Percentiles rank a stretch among this genome's conserved stretches.
phyloP scores from a whole-genome alignment of 1,139 yeast species.

The Yamadazyma kanchanaburiensis region DNA sequence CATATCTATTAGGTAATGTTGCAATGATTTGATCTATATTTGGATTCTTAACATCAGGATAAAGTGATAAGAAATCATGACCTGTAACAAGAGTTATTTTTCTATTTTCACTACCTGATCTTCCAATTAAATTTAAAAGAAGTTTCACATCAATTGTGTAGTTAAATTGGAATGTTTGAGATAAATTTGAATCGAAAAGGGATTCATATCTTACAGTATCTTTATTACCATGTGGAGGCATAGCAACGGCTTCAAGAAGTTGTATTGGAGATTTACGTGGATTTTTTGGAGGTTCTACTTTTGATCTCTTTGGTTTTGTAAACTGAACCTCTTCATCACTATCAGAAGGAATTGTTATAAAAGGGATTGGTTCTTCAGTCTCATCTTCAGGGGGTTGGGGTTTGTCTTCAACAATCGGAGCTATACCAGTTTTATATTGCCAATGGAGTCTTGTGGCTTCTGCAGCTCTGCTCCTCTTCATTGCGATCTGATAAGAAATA shows the following conservation, averaged over 20 bases:
- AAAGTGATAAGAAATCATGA: too few relatives aligned
- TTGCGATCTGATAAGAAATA: too few relatives aligned
- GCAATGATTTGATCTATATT: conserved; percentile 31
- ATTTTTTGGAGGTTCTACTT: too few relatives aligned
- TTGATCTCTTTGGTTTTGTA: too few relatives aligned
- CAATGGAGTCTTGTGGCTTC: conserved; percentile 25
- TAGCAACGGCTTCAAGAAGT: conserved; percentile 25
- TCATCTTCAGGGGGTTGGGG: too few relatives aligned
- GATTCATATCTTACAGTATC: conserved; percentile 23
- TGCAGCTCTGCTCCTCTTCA: conserved; percentile 18
- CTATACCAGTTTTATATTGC: too few relatives aligned
- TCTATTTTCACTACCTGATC: conserved; percentile 13
- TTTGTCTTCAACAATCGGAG: too few relatives aligned
- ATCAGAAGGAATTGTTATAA: too few relatives aligned
- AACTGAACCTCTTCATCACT: too few relatives aligned
- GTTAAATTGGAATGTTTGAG: conserved; percentile 48
- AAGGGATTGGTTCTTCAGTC: too few relatives aligned
- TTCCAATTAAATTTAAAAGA: conserved; percentile 28
- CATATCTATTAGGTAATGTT: conserved; percentile 30
- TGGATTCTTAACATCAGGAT: too few relatives aligned
- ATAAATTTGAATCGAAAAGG: conserved; percentile 32
- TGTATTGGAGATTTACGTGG: conserved; percentile 22
- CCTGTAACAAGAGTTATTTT: conserved; percentile 35
- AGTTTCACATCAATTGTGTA: conserved; percentile 43
- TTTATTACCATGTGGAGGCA: conserved; percentile 14